Percentiles rank a stretch among this genome's conserved stretches.
Evolutionary conservation across 2,329 filamentous ascomycete species (phyloP).

Genomic region (Ophiosphaerella korrae): DNA sequence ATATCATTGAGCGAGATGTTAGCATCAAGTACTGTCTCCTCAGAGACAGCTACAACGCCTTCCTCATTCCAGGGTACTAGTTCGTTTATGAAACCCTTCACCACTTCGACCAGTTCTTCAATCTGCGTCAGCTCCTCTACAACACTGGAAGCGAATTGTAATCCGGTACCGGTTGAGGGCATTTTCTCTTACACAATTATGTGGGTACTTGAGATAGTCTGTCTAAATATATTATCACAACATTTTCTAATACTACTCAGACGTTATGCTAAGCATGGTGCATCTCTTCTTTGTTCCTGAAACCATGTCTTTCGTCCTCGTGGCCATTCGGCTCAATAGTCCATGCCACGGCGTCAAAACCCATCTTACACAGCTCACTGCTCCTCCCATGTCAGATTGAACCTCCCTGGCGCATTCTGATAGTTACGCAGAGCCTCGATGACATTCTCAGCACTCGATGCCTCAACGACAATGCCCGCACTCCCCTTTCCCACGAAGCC

Average conservation of each 20-base stretch:
- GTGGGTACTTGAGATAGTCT: too few relatives aligned
- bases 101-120: not conserved
- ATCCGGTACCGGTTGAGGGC: not conserved
- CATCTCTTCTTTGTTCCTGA: too few relatives aligned
- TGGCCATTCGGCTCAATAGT: not conserved
- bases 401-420: constrained; percentile 73
- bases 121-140: not conserved
- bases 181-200: not conserved
- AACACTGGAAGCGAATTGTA: not conserved
- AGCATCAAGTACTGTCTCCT: not conserved
- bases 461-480: constrained; percentile 78
- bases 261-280: too few relatives aligned
- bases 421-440: constrained; percentile 74
- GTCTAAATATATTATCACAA: too few relatives aligned
- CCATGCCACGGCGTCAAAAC: not conserved
- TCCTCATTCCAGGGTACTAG: not conserved
- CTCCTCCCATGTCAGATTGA: constrained; percentile 80
- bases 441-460: constrained; percentile 72
- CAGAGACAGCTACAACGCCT: not conserved
- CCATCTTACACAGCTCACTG: constrained; percentile 14
- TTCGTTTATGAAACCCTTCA: not conserved
- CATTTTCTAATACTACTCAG: too few relatives aligned
- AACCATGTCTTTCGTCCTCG: too few relatives aligned
- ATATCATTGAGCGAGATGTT: too few relatives aligned
- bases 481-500: constrained; percentile 78